Evolutionary conservation across 2,329 filamentous ascomycete species (phyloP).

Genomic region (Xylaria sp.): DNA sequence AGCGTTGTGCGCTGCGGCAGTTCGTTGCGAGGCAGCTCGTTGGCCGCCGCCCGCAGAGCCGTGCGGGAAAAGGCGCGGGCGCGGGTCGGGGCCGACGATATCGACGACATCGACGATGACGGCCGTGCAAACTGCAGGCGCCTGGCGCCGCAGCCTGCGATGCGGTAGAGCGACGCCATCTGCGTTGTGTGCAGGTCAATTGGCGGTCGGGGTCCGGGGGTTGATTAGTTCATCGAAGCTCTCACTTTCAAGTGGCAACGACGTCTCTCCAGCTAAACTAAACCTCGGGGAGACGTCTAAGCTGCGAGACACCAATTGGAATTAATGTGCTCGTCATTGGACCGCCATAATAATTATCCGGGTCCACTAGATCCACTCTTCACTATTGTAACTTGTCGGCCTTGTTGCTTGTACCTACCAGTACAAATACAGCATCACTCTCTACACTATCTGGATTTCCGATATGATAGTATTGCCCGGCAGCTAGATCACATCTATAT

Average conservation of each 20-base stretch:
- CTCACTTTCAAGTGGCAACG: constrained; percentile 26
- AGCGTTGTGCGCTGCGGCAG: constrained; percentile 69
- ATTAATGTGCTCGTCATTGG: constrained; percentile 49
- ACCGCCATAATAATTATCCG: constrained; percentile 44
- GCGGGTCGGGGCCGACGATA: constrained; percentile 49
- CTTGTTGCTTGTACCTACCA: neutral
- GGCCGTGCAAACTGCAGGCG: constrained; percentile 60
- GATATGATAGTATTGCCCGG: too few relatives aligned
- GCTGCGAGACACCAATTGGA: constrained; percentile 28
- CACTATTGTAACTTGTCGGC: too few relatives aligned
- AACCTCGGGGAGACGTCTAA: constrained; percentile 13
- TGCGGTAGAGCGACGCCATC: constrained; percentile 80
- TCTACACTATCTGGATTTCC: too few relatives aligned
- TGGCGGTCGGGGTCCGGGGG: constrained; percentile 38
- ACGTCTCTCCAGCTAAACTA: constrained; percentile 18
- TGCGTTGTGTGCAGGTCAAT: constrained; percentile 49
- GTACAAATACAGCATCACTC: too few relatives aligned
- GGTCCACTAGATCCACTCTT: neutral
- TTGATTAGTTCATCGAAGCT: constrained; percentile 36
- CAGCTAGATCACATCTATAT: too few relatives aligned
- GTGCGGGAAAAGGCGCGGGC: constrained; percentile 75
- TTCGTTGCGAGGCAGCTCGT: constrained; percentile 56
- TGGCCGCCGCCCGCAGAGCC: constrained; percentile 62
- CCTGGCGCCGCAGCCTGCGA: constrained; percentile 77
- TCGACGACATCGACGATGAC: too few relatives aligned